Evolutionary conservation across 345 rosid species (phyloP).

Genomic region (Anacardium occidentale): DNA sequence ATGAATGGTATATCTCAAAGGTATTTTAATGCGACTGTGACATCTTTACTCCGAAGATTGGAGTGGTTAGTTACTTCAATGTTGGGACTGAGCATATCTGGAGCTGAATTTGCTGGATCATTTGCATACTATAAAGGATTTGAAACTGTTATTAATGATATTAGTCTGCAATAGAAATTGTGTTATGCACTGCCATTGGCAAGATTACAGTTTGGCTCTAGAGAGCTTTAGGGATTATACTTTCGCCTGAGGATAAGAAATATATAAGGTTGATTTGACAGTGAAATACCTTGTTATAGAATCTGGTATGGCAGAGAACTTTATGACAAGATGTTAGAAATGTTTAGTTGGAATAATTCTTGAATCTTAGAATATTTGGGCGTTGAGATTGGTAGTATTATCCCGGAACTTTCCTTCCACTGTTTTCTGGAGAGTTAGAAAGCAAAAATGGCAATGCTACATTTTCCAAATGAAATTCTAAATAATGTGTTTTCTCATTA

Average conservation of each 20-base stretch:
- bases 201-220: background rate
- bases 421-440: background rate
- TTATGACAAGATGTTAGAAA: background rate
- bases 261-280: background rate
- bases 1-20: conserved; percentile 20
- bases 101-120: conserved; percentile 16
- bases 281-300: background rate
- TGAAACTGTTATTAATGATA: conserved; percentile 3
- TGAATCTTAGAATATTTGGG: background rate
- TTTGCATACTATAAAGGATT: conserved; percentile 1
- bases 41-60: conserved; percentile 6
- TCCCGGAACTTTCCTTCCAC: background rate
- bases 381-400: background rate
- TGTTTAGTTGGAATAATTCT: too few relatives aligned
- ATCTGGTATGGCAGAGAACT: background rate
- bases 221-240: background rate
- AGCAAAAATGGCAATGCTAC: too few relatives aligned
- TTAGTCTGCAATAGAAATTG: conserved; percentile 10
- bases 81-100: background rate
- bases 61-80: conserved; percentile 18
- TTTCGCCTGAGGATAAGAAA: conserved; percentile 9
- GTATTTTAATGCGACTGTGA: conserved; percentile 5
- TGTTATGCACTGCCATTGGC: background rate
- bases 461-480: too few relatives aligned
- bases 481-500: too few relatives aligned